Base-by-base conservation (phyloP, 73 alveolate genomes). In the Tetrahymena malaccensis region DNA sequence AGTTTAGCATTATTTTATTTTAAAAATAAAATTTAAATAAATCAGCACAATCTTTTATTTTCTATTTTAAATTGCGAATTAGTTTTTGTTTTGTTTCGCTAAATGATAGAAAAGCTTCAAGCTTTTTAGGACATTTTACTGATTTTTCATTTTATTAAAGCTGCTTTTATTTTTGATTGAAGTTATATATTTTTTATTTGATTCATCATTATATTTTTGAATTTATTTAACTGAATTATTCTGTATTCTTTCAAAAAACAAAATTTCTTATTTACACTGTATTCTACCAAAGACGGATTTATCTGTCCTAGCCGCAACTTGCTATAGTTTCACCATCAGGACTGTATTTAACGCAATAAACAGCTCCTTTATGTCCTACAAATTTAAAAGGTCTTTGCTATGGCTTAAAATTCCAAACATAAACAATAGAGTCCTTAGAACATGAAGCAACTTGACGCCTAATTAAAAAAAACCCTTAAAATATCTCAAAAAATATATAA, bases 311-410 rank as follows among this genome's bases (percentile, higher is more conserved):
- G 35, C 98, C 97, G 35, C 99, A 98, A 37, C 98, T 96, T 27
- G 98, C 98, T 8, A 97, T 94, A 96, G 98, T 96, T 35, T 96
- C 94, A 16, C 98, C 98, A 94, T 98, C 99, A 15, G 99, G 99
- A 37, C 98, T 96, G 94, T 96, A 85, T 85, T 96, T 35, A 15
- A 97, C 98, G 83, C 97, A 94, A 84, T 97, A 97, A 3, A 98
- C 97, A 11, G 97, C 50, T 85, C 97, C 97, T 31, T 96, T 94
- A 93, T 98, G 99, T 43, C 98, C 98, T 40, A 95, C 95, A 95
- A 98, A 98, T 44, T 96, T 96, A 89, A 94, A 97, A 25, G 99
- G 98, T 57, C 99, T 95, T 93, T 95, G 93, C 40, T 95, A 50
- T 17, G 98, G 98, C 83, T 97, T 97, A 94, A 97, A 96, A 85